Evolutionary conservation across 768 basidiomycete genomes (phyloP), one percentile per base, ranked within the genome.

Genomic region (Auricularia cornea): DNA sequence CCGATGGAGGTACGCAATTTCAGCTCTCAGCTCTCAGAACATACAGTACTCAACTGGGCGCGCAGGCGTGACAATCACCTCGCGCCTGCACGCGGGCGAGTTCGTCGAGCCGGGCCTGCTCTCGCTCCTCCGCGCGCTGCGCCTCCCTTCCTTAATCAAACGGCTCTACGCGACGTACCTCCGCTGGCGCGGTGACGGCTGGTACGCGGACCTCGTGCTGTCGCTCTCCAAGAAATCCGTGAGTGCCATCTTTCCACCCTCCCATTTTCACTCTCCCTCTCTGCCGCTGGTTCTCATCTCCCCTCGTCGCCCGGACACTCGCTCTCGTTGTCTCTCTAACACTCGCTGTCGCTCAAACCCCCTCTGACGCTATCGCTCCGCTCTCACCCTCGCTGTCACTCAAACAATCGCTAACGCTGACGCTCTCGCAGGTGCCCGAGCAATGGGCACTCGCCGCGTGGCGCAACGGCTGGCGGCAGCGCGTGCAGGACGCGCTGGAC

Each of bases 181-280:
- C 59, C 77, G 80, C 61, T 79, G 83, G 66, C 76, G 76, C 60
- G 75, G 78, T 12, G 85, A 87, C 64, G 70, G 78, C 0, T 69
- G 80, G 41, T 84, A 83, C 61, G 86, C 85, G 0, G 80, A 80
- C 1, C 72, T 86, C 20, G 73, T 86, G 14, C 80, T 81, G 40
- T 75, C 71, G 10, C 82, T 77, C 70, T 68, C 77, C 65, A 77
- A 73, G n/a, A 84, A 86, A 68, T 79, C 78, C 1, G 73, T 83
- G 3, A 48, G 44, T 35, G 33, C 14, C 33, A 35, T 35, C 14
- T 35, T 35, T 35, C 14, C 33, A 8, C 14, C 33, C 14, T 35
- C 14, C 8, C 33, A 8, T 35, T 35, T 35, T n/a, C n/a, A n/a
- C n/a, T n/a, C n/a, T n/a, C n/a, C n/a, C n/a, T n/a, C n/a, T n/a